Conservation (phyloP, 305 asterid species). For the Euphrasia arctica region DNA sequence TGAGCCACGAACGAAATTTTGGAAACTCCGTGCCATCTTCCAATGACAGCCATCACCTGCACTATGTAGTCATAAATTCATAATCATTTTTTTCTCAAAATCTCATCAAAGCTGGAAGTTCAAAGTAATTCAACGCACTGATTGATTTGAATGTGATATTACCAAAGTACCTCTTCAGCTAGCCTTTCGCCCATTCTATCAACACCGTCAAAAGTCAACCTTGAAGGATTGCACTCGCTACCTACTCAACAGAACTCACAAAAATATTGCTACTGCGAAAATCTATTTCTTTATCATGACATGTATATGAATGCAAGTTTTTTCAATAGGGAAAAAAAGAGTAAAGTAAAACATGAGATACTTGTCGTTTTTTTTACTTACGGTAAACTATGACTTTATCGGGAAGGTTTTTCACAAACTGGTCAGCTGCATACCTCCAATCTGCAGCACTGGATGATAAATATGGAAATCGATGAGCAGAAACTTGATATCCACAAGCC, state of each 20-base stretch:
- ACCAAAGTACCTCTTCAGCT: slow-evolving; percentile 68
- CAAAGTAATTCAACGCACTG: slow-evolving; percentile 12
- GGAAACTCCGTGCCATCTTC: slow-evolving; percentile 57
- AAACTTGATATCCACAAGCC: slow-evolving; percentile 14
- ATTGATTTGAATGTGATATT: slow-evolving; percentile 16
- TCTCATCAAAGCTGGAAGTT: slow-evolving; percentile 13
- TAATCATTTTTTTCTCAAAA: slow-evolving; percentile 21
- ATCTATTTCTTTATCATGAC: background rate
- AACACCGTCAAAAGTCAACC: slow-evolving; percentile 83
- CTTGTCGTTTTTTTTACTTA: slow-evolving; percentile 29
- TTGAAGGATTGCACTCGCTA: slow-evolving; percentile 68
- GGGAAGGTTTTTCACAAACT: slow-evolving; percentile 63
- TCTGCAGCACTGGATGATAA: slow-evolving; percentile 49
- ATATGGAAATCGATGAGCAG: slow-evolving; percentile 21
- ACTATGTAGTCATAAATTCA: slow-evolving; percentile 31
- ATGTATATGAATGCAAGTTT: background rate
- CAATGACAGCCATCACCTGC: slow-evolving; percentile 75
- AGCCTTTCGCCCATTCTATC: slow-evolving; percentile 86
- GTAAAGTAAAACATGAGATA: background rate
- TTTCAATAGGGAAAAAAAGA: background rate
- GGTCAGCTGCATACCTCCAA: slow-evolving; percentile 73
- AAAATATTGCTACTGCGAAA: background rate
- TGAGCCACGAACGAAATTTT: slow-evolving; percentile 90
- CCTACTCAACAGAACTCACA: slow-evolving; percentile 37
- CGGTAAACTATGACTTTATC: slow-evolving; percentile 63